phyloP scores from a whole-genome alignment of 2,329 filamentous ascomycete genomes.

The Alternaria solani region DNA sequence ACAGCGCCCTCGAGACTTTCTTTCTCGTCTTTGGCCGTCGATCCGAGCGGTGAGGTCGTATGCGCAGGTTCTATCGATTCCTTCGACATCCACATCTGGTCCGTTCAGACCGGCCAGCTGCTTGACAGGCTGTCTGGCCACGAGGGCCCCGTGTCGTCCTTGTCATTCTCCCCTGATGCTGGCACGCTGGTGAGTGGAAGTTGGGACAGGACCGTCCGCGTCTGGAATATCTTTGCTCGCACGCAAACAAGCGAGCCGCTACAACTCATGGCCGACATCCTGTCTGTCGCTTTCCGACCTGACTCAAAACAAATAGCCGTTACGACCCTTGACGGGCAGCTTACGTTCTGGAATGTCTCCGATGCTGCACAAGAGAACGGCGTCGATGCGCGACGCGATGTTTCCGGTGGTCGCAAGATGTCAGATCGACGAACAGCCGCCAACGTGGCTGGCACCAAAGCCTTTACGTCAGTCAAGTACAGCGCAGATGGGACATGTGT shows the following conservation, averaged over 20 bases:
- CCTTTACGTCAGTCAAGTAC: constrained; percentile 86
- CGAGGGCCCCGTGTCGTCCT: constrained; percentile 87
- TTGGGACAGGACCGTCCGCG: constrained; percentile 93
- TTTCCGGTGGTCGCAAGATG: constrained; percentile 88
- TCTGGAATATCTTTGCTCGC: constrained; percentile 94
- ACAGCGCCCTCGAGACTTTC: constrained; percentile 90
- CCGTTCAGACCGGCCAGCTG: constrained; percentile 94
- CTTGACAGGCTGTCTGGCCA: constrained; percentile 91
- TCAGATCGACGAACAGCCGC: constrained; percentile 90
- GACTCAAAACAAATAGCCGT: constrained; percentile 92
- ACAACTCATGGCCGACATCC: constrained; percentile 88
- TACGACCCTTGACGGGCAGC: constrained; percentile 89
- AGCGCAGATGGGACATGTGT: constrained; percentile 92
- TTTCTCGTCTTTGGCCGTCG: constrained; percentile 94
- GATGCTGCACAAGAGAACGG: constrained; percentile 87
- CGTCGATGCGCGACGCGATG: constrained; percentile 88
- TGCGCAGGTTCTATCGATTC: constrained; percentile 95
- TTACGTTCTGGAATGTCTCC: constrained; percentile 93
- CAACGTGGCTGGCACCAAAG: constrained; percentile 88
- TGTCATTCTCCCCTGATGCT: constrained; percentile 89
- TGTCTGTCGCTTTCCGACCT: constrained; percentile 85
- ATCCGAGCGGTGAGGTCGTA: constrained; percentile 94
- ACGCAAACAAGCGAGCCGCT: constrained; percentile 95
- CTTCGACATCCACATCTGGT: constrained; percentile 98
- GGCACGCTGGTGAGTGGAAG: constrained; percentile 86